Percentiles rank a stretch among this genome's conserved stretches.
Evolutionary conservation across 1,284 basidiomycete genomes (phyloP).

Genomic region (Amylostereum chailletii): DNA sequence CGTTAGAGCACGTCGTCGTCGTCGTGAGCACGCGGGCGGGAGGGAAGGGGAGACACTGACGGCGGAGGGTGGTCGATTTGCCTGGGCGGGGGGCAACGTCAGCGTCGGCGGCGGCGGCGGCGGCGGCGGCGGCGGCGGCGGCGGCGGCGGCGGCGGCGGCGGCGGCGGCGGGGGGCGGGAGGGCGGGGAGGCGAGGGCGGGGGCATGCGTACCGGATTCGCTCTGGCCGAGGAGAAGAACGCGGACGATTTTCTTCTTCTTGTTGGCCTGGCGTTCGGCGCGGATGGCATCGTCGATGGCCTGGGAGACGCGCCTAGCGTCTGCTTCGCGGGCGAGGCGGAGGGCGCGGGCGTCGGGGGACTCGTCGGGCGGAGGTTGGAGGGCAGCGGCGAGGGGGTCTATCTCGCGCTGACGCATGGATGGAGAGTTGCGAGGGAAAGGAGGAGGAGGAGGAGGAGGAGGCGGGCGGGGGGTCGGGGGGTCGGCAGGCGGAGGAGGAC

Average conservation of each 20-base stretch:
- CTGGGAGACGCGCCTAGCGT: constrained; percentile 44
- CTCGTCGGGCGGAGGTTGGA: constrained; percentile 48
- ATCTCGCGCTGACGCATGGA: no score
- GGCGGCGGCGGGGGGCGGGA: not conserved
- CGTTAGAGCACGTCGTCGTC: constrained; percentile 3
- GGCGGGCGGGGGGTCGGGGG: no score
- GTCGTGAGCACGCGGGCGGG: constrained; percentile 3
- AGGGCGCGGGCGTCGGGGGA: constrained; percentile 39
- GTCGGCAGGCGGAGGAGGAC: no score
- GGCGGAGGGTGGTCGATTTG: constrained; percentile 68
- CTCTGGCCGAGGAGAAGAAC: constrained; percentile 62
- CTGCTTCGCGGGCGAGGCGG: constrained; percentile 42
- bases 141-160: not conserved
- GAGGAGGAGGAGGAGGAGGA: no score
- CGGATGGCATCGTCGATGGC: constrained; percentile 58
- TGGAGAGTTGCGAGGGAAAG: no score
- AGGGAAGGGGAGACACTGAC: constrained; percentile 33
- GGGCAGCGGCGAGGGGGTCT: constrained; percentile 23
- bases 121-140: not conserved
- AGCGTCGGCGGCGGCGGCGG: not conserved
- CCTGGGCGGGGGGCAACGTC: constrained; percentile 24
- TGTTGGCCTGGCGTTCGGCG: constrained; percentile 42
- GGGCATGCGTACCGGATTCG: constrained; percentile 50
- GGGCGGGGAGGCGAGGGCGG: not conserved
- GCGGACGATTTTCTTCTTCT: constrained; percentile 53